Evolutionary conservation across 73 alveolate genomes (phyloP), one percentile per base, ranked within the genome.

Genomic region (Breviolum minutum): DNA sequence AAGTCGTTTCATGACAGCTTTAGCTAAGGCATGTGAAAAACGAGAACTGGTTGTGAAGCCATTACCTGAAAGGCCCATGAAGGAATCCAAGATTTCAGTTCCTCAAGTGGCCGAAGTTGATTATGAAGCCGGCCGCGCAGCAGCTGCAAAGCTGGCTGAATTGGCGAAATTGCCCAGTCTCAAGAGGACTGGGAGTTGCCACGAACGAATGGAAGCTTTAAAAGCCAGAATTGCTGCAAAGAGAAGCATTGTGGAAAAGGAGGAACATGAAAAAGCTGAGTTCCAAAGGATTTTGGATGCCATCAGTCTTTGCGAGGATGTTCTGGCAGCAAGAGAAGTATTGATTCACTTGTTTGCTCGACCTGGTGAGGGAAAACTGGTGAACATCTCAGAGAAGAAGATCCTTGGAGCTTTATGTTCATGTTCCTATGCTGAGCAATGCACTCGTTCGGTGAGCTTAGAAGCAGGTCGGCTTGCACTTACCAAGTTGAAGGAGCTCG

Each of bases 361-460:
- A 17, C 79, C 94, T 27, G 94, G 94, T 63, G 94, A 86, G 80
- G 94, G 94, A n/a, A 86, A 86, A 79, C 29, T 63, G 30, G 94
- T 63, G 30, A 63, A n/a, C 26, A 79, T 86, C 30, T n/a, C 77
- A 12, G 94, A 86, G 79, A 86, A 62, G 94, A 86, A 86, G 94
- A 86, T 86, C 79, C 94, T 86, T 17, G 77, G 80, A 61, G 94
- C 94, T 7, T 79, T 86, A 8, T 86, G 94, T 63, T 86, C 94
- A 14, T 86, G 94, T 13, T 26, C 63, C 63, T 86, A n/a, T 63
- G 62, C 77, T 8, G 94, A 86, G 64, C 94, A 86, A 27, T 86
- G 94, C 80, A 86, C 94, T 26, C 79, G 94, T 17, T 26, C n/a
- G 79, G 94, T 86, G 32, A 86, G 94, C 80, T 63, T 86, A 61